These are phyloP conservation scores for Calonectria naviculata DNA, from an alignment of 2,329 filamentous ascomycete species.

Conservation along the genomic window DNA sequence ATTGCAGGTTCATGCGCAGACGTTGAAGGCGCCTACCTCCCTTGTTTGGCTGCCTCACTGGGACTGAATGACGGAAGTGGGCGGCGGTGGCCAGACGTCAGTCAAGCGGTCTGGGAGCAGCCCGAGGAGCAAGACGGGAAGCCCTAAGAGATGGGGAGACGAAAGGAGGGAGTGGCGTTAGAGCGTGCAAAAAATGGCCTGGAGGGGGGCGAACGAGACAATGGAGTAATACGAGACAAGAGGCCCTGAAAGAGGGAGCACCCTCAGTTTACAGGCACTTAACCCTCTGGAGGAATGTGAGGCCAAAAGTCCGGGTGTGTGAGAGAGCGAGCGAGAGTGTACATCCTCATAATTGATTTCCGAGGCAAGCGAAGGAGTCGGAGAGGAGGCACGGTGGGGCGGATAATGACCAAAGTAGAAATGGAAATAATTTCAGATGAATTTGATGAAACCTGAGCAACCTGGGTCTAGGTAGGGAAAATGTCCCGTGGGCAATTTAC, in stretches of 20 bases:
- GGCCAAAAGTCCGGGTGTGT: background rate
- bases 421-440: background rate
- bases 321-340: background rate
- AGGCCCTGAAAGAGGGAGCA: background rate
- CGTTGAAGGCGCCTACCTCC: background rate
- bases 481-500: background rate
- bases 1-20: background rate
- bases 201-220: conserved; percentile 4
- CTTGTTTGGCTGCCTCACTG: conserved; percentile 9
- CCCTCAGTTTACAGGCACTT: background rate
- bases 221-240: background rate
- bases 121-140: background rate
- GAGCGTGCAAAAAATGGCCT: background rate
- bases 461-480: background rate
- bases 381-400: background rate
- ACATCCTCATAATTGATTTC: conserved; percentile 3
- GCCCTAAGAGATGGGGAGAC: background rate
- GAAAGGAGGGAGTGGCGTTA: conserved; percentile 13
- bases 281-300: background rate
- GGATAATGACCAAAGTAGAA: background rate
- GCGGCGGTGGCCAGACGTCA: conserved; percentile 9
- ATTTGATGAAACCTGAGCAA: background rate
- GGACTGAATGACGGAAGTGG: conserved; percentile 6
- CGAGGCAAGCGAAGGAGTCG: conserved; percentile 5
- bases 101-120: conserved; percentile 20